Percentiles rank a stretch among this genome's conserved stretches.
phyloP scores from a whole-genome alignment of 169 alveolate genomes.

The Toxoplasma gondii region DNA sequence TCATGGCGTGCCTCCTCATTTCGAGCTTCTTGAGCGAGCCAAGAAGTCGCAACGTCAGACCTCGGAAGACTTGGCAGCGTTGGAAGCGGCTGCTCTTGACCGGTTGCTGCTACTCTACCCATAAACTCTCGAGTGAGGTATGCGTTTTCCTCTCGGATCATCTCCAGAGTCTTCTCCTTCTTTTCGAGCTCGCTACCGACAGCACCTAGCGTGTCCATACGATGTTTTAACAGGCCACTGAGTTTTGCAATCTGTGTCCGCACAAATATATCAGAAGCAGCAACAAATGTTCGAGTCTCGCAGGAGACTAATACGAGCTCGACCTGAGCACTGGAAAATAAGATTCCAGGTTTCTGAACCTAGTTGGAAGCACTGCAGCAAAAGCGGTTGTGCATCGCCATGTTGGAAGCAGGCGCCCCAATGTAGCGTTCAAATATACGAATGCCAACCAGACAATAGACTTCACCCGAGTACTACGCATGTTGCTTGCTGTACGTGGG shows the following conservation, averaged over 20 bases:
- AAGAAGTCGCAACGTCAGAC: not conserved
- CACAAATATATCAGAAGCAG: not conserved
- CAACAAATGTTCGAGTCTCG: not conserved
- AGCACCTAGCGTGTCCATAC: not conserved
- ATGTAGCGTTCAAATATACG: too few relatives aligned
- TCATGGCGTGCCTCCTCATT: not conserved
- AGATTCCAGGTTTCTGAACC: too few relatives aligned
- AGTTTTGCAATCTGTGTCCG: not conserved
- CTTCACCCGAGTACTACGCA: too few relatives aligned
- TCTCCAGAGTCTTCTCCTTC: slow-evolving; percentile 18
- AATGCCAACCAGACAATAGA: too few relatives aligned
- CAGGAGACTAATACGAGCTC: too few relatives aligned
- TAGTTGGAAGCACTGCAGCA: too few relatives aligned
- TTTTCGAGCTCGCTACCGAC: not conserved
- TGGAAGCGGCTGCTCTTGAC: not conserved
- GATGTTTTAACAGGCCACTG: not conserved
- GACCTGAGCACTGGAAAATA: too few relatives aligned
- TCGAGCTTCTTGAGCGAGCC: slow-evolving; percentile 39
- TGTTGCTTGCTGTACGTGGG: too few relatives aligned
- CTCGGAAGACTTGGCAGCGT: not conserved
- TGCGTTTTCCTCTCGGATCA: not conserved
- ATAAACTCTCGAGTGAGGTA: not conserved
- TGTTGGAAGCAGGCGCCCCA: too few relatives aligned
- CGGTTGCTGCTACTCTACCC: not conserved
- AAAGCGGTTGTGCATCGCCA: too few relatives aligned